These are phyloP conservation scores for Monosporascus sp. DNA, from an alignment of 2,329 filamentous ascomycete genomes.

Conservation along the genomic window DNA sequence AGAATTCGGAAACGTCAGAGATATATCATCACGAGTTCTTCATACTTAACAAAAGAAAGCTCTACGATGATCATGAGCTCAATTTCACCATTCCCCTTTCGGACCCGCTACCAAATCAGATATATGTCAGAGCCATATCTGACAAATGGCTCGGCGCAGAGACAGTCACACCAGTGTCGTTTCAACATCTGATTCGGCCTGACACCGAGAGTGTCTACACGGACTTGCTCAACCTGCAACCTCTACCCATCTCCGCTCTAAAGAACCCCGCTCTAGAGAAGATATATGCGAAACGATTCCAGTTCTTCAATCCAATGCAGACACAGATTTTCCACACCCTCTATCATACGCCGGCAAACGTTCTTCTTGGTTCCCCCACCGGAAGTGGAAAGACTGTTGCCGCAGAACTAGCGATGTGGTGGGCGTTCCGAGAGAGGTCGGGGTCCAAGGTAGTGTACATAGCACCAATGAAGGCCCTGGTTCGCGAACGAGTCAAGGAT, in stretches of 20 bases:
- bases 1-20: conserved; percentile 94
- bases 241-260: conserved; percentile 77
- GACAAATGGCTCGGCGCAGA: conserved; percentile 96
- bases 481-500: conserved; percentile 92
- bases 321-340: conserved; percentile 97
- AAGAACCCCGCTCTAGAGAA: conserved; percentile 85
- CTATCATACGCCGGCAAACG: conserved; percentile 88
- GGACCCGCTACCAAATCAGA: conserved; percentile 89
- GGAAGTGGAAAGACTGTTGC: conserved; percentile 97
- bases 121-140: conserved; percentile 90
- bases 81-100: conserved; percentile 96
- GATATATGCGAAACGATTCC: conserved; percentile 82
- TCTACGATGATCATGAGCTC: conserved; percentile 94
- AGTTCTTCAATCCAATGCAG: conserved; percentile 99
- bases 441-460: conserved; percentile 98
- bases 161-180: conserved; percentile 90
- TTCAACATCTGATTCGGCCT: conserved; percentile 94
- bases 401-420: conserved; percentile 97
- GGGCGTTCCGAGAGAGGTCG: conserved; percentile 91
- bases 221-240: conserved; percentile 86
- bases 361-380: conserved; percentile 90
- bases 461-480: conserved; percentile 97
- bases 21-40: conserved; percentile 99
- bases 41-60: conserved; percentile 81
- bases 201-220: conserved; percentile 98